phyloP scores from a whole-genome alignment of 108 stramenopile genomes.

The Craspedostauros australis region DNA sequence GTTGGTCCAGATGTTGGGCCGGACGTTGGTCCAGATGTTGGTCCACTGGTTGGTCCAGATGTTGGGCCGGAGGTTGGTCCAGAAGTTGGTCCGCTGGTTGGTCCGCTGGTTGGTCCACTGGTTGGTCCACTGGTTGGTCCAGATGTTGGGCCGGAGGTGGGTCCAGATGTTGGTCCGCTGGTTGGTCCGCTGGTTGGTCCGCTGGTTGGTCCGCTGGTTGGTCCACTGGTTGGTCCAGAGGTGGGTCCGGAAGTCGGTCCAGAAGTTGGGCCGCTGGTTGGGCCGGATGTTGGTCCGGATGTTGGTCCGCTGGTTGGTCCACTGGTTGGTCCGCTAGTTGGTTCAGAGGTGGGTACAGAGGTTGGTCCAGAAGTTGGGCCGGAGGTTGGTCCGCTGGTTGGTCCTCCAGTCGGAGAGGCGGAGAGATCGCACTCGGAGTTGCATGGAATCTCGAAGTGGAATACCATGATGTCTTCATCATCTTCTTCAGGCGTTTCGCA shows the following conservation, averaged over 20 bases:
- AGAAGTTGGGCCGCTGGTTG: background rate
- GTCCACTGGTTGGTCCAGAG: conserved; percentile 1
- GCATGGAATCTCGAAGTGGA: conserved; percentile 15
- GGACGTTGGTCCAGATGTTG: background rate
- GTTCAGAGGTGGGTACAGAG: background rate
- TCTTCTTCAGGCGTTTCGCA: conserved; percentile 12
- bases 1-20: conserved; percentile 15
- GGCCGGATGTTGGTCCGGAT: background rate
- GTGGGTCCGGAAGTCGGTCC: background rate
- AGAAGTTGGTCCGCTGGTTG: background rate
- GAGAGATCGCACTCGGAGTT: background rate
- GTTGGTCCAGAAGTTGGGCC: background rate
- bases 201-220: background rate
- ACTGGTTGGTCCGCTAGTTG: background rate
- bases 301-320: background rate
- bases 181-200: background rate
- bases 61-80: conserved; percentile 3
- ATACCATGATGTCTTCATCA: conserved; percentile 6
- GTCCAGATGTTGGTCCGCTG: background rate
- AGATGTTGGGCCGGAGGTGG: background rate
- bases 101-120: background rate
- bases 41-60: background rate
- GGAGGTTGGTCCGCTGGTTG: conserved; percentile 1
- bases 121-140: conserved; percentile 2
- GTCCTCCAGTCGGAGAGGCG: conserved; percentile 4